Percentiles rank a stretch among this genome's conserved stretches.
These are phyloP conservation scores for Colletotrichum viniferum DNA, from an alignment of 2,329 filamentous ascomycete genomes.

Conservation along the genomic window DNA sequence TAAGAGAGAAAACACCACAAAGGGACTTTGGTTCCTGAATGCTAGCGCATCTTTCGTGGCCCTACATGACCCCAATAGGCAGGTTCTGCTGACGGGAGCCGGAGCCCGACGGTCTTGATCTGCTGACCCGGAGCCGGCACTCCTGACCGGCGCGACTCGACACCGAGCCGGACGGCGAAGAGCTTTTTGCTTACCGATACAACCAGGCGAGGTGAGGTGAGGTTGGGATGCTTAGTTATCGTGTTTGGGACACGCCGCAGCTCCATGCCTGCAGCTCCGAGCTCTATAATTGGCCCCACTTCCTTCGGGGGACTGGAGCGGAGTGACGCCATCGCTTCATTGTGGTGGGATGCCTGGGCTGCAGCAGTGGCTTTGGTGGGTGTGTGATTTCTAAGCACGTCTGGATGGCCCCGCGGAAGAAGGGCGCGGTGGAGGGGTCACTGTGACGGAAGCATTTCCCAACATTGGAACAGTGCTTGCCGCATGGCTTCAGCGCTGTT, in stretches of 20 bases:
- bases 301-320: not conserved
- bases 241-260: not conserved
- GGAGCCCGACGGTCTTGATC: not conserved
- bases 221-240: not conserved
- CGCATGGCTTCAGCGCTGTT: not conserved
- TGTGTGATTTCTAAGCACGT: constrained; percentile 18
- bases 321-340: not conserved
- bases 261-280: not conserved
- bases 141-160: not conserved
- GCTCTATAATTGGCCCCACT: not conserved
- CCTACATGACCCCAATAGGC: not conserved
- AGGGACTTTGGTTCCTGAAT: not conserved
- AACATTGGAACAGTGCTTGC: not conserved
- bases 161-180: not conserved
- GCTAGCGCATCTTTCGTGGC: not conserved
- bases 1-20: not conserved
- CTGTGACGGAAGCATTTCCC: constrained; percentile 10
- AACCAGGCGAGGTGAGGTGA: not conserved
- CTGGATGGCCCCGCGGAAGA: not conserved
- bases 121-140: not conserved
- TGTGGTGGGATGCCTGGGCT: not conserved
- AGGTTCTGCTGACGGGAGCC: not conserved
- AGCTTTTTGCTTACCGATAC: not conserved
- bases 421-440: not conserved
- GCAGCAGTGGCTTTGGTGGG: not conserved